phyloP scores from a whole-genome alignment of 2,329 filamentous ascomycete species.

The Nemania abortiva region DNA sequence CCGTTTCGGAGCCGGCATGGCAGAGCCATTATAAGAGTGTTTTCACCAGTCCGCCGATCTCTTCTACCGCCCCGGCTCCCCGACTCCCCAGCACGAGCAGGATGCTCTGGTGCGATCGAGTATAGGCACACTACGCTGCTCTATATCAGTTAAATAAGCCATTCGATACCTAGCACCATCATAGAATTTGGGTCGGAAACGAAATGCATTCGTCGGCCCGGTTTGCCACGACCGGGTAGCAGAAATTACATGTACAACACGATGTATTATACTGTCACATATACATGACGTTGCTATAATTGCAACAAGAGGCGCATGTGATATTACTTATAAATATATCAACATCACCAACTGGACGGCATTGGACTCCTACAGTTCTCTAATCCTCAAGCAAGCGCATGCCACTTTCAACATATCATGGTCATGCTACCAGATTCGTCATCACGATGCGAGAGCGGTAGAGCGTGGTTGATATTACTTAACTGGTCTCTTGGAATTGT shows the following conservation, averaged over 20 bases:
- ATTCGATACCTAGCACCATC: too few relatives aligned
- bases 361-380: neutral
- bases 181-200: neutral
- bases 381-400: neutral
- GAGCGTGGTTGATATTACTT: neutral
- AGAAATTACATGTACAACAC: slow-evolving; percentile 14
- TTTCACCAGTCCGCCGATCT: neutral
- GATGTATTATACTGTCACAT: slow-evolving; percentile 6
- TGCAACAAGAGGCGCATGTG: neutral
- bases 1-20: neutral
- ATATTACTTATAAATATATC: neutral
- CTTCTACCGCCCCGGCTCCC: neutral
- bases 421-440: neutral
- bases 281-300: neutral
- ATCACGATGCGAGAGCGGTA: neutral
- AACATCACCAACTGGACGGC: neutral
- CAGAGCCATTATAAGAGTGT: neutral
- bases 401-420: neutral
- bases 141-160: neutral
- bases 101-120: neutral
- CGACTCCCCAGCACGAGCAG: neutral
- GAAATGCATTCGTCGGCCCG: neutral
- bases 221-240: neutral
- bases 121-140: neutral
- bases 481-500: neutral